Percentiles rank a stretch among this genome's conserved stretches.
Evolutionary conservation across 345 rosid species (phyloP).

Genomic region (Trapa incisa): DNA sequence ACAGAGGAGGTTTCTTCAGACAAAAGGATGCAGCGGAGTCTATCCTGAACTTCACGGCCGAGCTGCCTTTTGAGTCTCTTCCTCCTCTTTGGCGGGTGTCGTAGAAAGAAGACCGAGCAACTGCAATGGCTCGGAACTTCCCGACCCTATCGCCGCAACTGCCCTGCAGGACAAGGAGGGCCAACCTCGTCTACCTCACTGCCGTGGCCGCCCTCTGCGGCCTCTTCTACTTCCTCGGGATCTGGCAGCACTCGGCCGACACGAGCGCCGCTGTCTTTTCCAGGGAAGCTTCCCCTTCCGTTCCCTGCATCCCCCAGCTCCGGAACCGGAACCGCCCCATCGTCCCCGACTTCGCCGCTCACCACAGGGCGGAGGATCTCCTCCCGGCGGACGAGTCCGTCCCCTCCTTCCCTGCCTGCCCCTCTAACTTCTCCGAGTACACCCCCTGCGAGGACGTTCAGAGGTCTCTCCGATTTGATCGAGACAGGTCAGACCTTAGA

Average conservation of each 20-base stretch:
- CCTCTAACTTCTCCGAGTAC: conserved; percentile 34
- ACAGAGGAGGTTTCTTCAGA: neutral
- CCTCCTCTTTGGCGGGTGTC: neutral
- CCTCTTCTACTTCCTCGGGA: conserved; percentile 39
- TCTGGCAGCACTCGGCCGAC: conserved; percentile 34
- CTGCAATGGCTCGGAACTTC: conserved; percentile 6
- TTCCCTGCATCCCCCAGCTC: conserved; percentile 12
- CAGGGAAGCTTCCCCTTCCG: neutral
- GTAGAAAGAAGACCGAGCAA: neutral
- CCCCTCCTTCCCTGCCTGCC: conserved; percentile 45
- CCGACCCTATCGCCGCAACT: neutral
- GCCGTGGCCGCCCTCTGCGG: conserved; percentile 35
- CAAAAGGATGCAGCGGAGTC: neutral
- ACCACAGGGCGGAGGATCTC: conserved; percentile 39
- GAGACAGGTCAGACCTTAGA: conserved; percentile 18
- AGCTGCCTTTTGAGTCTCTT: neutral
- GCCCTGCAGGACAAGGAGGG: conserved; percentile 27
- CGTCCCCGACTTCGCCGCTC: conserved; percentile 42
- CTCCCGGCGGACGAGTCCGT: conserved; percentile 27
- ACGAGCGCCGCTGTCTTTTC: conserved; percentile 14
- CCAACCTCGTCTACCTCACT: conserved; percentile 36
- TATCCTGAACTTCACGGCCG: neutral
- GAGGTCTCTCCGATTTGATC: conserved; percentile 43
- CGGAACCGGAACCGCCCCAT: conserved; percentile 6
- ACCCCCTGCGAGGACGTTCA: conserved; percentile 67